phyloP scores from a whole-genome alignment of 306 rosid species.

The Quercus cerris region DNA sequence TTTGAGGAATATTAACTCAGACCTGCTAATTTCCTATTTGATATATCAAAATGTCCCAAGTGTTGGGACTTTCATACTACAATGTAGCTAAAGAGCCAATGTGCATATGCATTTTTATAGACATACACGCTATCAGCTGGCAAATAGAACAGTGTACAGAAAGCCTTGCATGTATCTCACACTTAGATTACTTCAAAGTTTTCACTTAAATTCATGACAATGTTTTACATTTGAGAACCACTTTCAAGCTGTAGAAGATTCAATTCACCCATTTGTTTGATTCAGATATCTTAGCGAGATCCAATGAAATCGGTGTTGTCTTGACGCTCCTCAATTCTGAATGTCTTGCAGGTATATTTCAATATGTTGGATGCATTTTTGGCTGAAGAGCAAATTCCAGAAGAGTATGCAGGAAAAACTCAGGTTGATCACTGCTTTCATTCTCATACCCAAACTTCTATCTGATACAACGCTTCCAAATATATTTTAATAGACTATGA shows the following conservation, averaged over 20 bases:
- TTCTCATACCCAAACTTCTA: background rate
- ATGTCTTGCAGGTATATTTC: constrained; percentile 66
- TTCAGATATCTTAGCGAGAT: background rate
- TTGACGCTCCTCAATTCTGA: constrained; percentile 15
- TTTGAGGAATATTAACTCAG: background rate
- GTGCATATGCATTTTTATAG: background rate
- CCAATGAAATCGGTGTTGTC: constrained; percentile 4
- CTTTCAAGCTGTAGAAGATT: constrained; percentile 13
- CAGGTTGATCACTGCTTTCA: constrained; percentile 53
- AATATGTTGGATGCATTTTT: constrained; percentile 73
- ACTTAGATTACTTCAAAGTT: background rate
- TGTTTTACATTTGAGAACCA: constrained; percentile 6
- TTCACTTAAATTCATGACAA: constrained; percentile 1
- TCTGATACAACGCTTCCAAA: constrained; percentile 5
- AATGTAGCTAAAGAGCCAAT: background rate
- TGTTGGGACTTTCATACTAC: background rate
- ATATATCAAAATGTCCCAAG: background rate
- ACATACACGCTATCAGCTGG: background rate
- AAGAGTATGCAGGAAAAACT: constrained; percentile 53
- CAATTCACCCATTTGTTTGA: constrained; percentile 10
- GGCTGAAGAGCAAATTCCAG: constrained; percentile 73
- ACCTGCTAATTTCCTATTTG: background rate
- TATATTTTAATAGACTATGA: constrained; percentile 13
- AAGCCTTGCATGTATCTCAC: background rate
- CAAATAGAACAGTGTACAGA: background rate